Percentiles rank a stretch among this genome's conserved stretches.
phyloP scores from a whole-genome alignment of 2,329 filamentous ascomycete species.

The Aaosphaeria pasadenensis region DNA sequence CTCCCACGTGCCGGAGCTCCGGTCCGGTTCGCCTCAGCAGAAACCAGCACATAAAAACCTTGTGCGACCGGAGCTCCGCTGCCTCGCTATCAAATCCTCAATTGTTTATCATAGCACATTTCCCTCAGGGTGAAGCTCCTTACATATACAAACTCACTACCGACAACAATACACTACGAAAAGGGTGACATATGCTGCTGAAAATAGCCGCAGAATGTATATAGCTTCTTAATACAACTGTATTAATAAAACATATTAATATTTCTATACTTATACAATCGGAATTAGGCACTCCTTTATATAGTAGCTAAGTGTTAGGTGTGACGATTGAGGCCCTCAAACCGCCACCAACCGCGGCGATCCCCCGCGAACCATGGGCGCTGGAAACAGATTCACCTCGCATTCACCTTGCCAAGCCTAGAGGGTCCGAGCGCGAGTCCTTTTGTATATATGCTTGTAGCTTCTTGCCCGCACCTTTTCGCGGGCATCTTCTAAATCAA shows the following conservation, averaged over 20 bases:
- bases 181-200: slow-evolving; percentile 1
- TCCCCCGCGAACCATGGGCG: background rate
- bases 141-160: slow-evolving; percentile 1
- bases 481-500: background rate
- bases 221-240: slow-evolving; percentile 1
- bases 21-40: no score
- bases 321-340: background rate
- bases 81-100: no score
- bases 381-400: background rate
- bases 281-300: background rate
- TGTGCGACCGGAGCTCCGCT: no score
- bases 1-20: no score
- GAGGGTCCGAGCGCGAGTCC: background rate
- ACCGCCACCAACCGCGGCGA: background rate
- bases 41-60: no score
- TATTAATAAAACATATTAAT: slow-evolving; percentile 1
- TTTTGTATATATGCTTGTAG: background rate
- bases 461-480: background rate
- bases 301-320: background rate
- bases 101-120: no score
- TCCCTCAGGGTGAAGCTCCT: no score
- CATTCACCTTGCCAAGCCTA: background rate
- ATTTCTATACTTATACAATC: slow-evolving; percentile 1
- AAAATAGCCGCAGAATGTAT: slow-evolving; percentile 1
- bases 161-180: background rate